Conservation (phyloP, 192 early-diverging fungal genomes). For the Backusella westeae region DNA sequence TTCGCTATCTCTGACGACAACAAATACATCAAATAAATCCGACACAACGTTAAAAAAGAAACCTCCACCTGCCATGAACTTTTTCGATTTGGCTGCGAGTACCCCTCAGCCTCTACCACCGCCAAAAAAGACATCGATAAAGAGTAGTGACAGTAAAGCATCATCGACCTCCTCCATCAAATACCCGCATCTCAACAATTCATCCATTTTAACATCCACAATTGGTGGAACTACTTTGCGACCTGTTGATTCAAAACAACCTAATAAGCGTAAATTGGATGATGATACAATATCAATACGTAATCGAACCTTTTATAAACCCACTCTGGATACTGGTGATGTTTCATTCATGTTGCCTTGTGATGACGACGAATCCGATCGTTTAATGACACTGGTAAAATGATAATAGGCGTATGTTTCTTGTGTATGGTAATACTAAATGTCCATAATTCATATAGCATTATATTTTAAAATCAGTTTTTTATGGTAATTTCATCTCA, state of each 20-base stretch:
- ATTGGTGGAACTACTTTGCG: neutral
- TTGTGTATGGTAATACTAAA: neutral
- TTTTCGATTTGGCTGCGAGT: neutral
- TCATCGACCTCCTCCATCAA: neutral
- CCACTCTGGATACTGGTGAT: neutral
- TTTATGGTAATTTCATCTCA: slow-evolving; percentile 21
- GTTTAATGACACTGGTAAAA: slow-evolving; percentile 17
- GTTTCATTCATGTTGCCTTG: slow-evolving; percentile 15
- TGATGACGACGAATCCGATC: slow-evolving; percentile 16
- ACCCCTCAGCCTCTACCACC: neutral
- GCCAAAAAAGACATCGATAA: neutral
- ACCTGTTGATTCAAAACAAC: neutral
- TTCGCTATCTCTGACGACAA: neutral
- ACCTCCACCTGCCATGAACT: neutral
- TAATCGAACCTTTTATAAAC: slow-evolving; percentile 1
- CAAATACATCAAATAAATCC: neutral
- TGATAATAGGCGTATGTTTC: neutral
- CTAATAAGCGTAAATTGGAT: neutral
- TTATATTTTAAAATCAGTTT: slow-evolving; percentile 19
- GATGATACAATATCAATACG: neutral
- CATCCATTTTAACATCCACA: neutral
- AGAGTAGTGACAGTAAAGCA: neutral
- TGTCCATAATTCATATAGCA: slow-evolving; percentile 13
- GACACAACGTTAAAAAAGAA: neutral
- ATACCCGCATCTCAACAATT: neutral